phyloP scores from a whole-genome alignment of 78 protist species.

The Dictyostelium firmibasis region DNA sequence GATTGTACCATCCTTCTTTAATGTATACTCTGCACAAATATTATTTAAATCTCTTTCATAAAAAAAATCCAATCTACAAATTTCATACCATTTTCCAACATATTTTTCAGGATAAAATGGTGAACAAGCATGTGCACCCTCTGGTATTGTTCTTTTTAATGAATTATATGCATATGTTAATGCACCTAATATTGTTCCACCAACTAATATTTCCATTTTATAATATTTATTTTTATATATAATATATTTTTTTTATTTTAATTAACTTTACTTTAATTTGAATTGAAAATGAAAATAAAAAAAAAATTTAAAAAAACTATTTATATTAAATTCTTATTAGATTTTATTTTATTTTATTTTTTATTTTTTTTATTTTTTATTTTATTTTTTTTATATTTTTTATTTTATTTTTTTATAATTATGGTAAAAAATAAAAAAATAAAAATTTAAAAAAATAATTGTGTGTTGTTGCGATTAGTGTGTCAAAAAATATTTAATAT shows the following conservation, averaged over 20 bases:
- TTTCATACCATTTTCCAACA: constrained; percentile 13
- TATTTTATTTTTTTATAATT: neutral
- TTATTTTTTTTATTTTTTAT: neutral
- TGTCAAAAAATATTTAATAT: neutral
- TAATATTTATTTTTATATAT: neutral
- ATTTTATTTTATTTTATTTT: neutral
- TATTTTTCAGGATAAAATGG: neutral
- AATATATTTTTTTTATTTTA: neutral
- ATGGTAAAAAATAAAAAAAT: neutral
- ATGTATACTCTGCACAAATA: neutral
- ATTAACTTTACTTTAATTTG: neutral
- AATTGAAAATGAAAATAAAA: neutral
- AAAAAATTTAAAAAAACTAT: neutral
- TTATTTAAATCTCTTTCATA: neutral
- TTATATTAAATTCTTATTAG: neutral
- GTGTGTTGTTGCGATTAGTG: neutral
- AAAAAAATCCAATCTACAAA: neutral
- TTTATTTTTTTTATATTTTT: neutral
- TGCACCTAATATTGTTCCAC: neutral
- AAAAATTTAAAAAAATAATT: neutral
- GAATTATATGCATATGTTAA: neutral
- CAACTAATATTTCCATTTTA: neutral
- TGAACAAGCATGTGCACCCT: neutral
- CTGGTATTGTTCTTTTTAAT: neutral
- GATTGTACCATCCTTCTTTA: neutral